Percentiles rank a stretch among this genome's conserved stretches.
These are phyloP conservation scores for Ceriops zippeliana DNA, from an alignment of 345 rosid genomes.

Conservation along the genomic window DNA sequence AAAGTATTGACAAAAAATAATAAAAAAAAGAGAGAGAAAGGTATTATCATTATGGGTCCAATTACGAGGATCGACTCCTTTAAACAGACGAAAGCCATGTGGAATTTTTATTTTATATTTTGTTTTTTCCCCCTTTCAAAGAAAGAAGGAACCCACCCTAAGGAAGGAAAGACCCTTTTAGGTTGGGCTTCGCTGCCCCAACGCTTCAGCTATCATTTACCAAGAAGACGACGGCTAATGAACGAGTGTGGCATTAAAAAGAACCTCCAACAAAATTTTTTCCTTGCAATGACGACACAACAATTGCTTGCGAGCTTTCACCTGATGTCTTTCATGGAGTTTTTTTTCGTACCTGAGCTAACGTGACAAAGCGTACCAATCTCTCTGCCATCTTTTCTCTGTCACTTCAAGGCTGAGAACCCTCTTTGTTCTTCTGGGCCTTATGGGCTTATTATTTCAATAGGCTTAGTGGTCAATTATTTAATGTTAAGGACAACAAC, in stretches of 20 bases:
- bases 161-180: too few relatives aligned
- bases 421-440: neutral
- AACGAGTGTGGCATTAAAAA: neutral
- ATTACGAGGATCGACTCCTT: too few relatives aligned
- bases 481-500: neutral
- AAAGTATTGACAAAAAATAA: neutral
- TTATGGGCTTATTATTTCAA: too few relatives aligned
- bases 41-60: neutral
- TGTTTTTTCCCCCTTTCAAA: too few relatives aligned
- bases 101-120: too few relatives aligned
- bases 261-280: neutral
- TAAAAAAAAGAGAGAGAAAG: neutral
- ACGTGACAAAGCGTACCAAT: slow-evolving; percentile 23
- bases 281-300: neutral
- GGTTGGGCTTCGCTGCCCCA: too few relatives aligned
- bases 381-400: neutral
- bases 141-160: too few relatives aligned
- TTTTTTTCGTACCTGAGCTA: slow-evolving; percentile 5
- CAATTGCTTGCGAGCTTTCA: neutral
- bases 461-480: neutral
- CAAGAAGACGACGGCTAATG: too few relatives aligned
- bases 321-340: slow-evolving; percentile 20
- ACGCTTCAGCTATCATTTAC: too few relatives aligned
- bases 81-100: too few relatives aligned
- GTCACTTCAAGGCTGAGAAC: neutral